Evolutionary conservation across 805 yeast species (phyloP).

Genomic region (Saccharomycopsis babjevae): DNA sequence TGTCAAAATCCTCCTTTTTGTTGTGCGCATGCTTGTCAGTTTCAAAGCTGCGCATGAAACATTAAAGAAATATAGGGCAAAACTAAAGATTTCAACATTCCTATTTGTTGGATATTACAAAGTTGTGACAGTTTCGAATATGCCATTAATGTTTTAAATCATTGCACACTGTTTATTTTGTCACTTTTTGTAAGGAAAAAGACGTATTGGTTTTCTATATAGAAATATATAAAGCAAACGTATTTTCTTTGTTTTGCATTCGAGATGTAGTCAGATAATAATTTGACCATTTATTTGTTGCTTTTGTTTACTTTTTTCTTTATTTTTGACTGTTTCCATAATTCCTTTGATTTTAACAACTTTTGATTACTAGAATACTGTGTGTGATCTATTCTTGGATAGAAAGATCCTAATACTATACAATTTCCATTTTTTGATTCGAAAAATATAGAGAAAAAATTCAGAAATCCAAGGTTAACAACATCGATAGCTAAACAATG

Average conservation of each 20-base stretch:
- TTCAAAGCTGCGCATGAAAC: not conserved
- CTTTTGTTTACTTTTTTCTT: not conserved
- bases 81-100: not conserved
- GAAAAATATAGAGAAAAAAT: too few species aligned
- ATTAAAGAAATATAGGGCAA: not conserved
- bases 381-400: too few species aligned
- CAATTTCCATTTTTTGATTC: too few species aligned
- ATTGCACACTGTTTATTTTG: not conserved
- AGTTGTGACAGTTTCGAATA: not conserved
- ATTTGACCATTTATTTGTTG: not conserved
- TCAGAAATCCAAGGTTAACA: not conserved
- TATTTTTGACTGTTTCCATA: not conserved
- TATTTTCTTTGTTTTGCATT: not conserved
- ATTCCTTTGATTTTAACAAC: too few species aligned
- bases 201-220: not conserved
- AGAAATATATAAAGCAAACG: not conserved
- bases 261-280: not conserved
- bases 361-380: too few species aligned
- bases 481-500: slow-evolving; percentile 4
- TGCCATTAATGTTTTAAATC: not conserved
- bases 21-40: not conserved
- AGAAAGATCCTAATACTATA: too few species aligned
- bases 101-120: not conserved
- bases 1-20: not conserved
- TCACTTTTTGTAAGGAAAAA: not conserved